phyloP scores from a whole-genome alignment of 2,329 filamentous ascomycete genomes.

The Pseudogymnoascus sp. region DNA sequence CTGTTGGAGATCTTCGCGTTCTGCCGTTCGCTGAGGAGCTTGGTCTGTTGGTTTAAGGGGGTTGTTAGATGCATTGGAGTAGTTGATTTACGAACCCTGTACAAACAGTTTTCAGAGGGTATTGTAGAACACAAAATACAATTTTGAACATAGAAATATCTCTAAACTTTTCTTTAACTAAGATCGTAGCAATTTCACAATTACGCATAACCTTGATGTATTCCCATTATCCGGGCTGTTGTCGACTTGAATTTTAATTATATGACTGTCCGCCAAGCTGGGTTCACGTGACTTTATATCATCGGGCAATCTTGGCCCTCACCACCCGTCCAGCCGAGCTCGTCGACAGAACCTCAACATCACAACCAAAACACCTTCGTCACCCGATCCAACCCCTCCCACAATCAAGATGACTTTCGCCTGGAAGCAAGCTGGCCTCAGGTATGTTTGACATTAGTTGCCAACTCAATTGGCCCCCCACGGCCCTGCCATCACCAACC shows the following conservation, averaged over 20 bases:
- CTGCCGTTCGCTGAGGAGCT: conserved; percentile 92
- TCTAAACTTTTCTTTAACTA: conserved; percentile 9
- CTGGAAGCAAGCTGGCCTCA: conserved; percentile 97
- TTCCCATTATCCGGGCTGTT: neutral
- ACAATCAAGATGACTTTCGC: conserved; percentile 69
- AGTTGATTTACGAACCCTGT: conserved; percentile 21
- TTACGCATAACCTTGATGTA: conserved; percentile 4
- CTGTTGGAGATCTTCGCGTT: conserved; percentile 84
- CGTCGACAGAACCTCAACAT: conserved; percentile 14
- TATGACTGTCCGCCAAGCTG: neutral
- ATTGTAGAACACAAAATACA: conserved; percentile 27
- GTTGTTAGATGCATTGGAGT: conserved; percentile 22
- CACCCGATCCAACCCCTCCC: conserved; percentile 18
- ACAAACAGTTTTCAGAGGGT: conserved; percentile 31
- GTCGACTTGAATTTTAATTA: neutral
- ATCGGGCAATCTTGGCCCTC: conserved; percentile 4
- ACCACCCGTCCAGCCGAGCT: conserved; percentile 15
- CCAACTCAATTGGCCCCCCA: conserved; percentile 19
- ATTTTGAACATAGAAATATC: conserved; percentile 14
- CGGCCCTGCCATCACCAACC: neutral
- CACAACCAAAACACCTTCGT: conserved; percentile 13
- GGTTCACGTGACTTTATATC: neutral
- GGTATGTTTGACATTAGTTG: conserved; percentile 22
- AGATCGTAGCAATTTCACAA: conserved; percentile 2
- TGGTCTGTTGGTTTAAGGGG: conserved; percentile 80